A percentile compares a stretch with the other conserved stretches of the same genome.
Conservation (phyloP, 305 asterid genomes). For the Solanum hybrid region DNA sequence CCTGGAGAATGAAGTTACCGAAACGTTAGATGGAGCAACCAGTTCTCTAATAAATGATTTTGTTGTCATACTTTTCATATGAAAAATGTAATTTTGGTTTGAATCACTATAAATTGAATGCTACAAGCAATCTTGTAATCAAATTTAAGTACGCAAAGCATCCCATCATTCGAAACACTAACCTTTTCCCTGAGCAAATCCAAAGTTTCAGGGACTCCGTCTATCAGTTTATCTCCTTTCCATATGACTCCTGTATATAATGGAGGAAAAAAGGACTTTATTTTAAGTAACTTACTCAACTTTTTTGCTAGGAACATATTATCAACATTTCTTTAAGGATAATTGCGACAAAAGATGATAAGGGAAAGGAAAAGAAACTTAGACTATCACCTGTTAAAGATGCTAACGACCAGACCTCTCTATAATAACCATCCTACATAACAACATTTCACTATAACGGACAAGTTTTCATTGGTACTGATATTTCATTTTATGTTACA, state of each 20-base stretch:
- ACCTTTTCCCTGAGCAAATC: constrained; percentile 95
- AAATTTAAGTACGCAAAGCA: neutral
- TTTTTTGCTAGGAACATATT: neutral
- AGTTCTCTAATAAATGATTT: neutral
- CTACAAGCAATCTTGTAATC: neutral
- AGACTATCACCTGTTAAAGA: neutral
- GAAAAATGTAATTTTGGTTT: neutral
- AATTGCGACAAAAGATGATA: neutral
- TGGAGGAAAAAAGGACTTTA: neutral
- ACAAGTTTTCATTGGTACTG: neutral
- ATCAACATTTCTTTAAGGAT: neutral
- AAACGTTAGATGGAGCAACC: neutral
- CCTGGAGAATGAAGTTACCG: constrained; percentile 42
- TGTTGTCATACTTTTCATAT: neutral
- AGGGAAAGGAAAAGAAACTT: neutral
- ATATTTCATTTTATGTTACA: neutral
- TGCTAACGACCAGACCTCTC: neutral
- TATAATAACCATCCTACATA: neutral
- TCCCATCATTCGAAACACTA: constrained; percentile 7
- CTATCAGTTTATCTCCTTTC: constrained; percentile 94
- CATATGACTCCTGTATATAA: constrained; percentile 80
- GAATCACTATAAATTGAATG: neutral
- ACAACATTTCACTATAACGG: neutral
- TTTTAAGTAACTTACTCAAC: neutral
- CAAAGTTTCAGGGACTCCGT: constrained; percentile 97